Evolutionary conservation across 129 eudicot species (phyloP), one percentile per base, ranked within the genome.

Genomic region (Lactuca sativa): DNA sequence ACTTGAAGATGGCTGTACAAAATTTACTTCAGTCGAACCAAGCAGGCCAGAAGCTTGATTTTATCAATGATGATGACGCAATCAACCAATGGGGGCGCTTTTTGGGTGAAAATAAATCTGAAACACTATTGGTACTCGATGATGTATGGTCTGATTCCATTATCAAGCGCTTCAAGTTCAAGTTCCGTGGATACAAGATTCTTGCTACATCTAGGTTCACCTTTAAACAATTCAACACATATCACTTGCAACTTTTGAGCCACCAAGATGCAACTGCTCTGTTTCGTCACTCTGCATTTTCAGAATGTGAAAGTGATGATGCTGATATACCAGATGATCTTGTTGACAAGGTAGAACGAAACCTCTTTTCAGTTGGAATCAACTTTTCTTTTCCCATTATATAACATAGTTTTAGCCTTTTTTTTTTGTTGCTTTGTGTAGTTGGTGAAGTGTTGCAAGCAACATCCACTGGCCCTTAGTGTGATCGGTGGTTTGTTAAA

Each of bases 11-110:
- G 4, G 75, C 64, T 38, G 78, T 78, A 4, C 17, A 72, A 40
- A 72, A 41, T 33, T 32, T 85, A 34, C 74, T 81, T 54, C 36
- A 56, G 44, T 70, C 68, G 30, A 72, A 66, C 16, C 49, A 58
- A 16, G 25, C 36, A 25, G 58, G 66, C 15, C 53, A 53, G 54
- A 68, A 80, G 78, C 79, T 58, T 7, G 41, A 67, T 13, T 70
- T 85, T 34, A 62, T 31, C 12, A 78, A n/a, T 32, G 82, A 81
- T 16, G 84, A 75, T 38, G 83, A 77, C n/a, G 86, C 84, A 68
- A 59, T 44, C 64, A 14, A 47, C 53, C 75, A 78, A 69, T 59
- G 81, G 70, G 82, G 75, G 67, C 44, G 75, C 30, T 75, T 78
- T 71, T 18, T 80, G 56, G 63, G 57, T 62, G 59, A 41, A 62